Evolutionary conservation across 345 rosid species (phyloP), one percentile per base, ranked within the genome.

Genomic region (Kernera saxatilis): DNA sequence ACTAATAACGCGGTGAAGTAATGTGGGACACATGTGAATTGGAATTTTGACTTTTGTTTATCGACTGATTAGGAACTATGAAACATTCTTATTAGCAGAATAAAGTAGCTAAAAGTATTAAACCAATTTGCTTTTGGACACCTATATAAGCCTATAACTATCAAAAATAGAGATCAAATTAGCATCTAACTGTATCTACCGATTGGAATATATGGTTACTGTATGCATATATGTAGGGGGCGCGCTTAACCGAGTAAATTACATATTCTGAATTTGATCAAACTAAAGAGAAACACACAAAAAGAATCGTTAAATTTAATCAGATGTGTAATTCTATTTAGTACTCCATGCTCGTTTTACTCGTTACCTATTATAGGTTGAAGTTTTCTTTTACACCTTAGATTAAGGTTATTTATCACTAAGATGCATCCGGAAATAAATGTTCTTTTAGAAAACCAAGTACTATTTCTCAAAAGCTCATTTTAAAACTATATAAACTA

Each of bases 1-100:
- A 50, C 30, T 58, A 59, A 49, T 50, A 60, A 68, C 73, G 73
- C 73, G 73, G 78, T 25, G 56, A 68, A 68, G 73, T 60, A 61
- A 74, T 60, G 69, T 59, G 49, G 56, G 73, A 59, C 63, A 67
- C 32, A 68, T 74, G 74, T 74, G 78, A 74, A 74, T 14, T 33
- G 50, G 5, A 43, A 19, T 2, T 59, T 33, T 67, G 63, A 25
- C 46, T 32, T 37, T 35, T 36, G 56, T 46, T 48, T 65, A 40
- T 67, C 60, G 32, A 11, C 52, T 58, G 37, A 39, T 58, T 39
- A 22, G 12, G 8, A 32, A n/a, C 43, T 30, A 29, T 7, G 22
- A 53, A 37, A 17, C 40, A 41, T 35, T 56, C 33, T 36, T 37
- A 39, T 27, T 37, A 56, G 6, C 43, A 56, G 5, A 48, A 37